These are phyloP conservation scores for Colletotrichum tabaci DNA, from an alignment of 2,329 filamentous ascomycete species.

Conservation along the genomic window DNA sequence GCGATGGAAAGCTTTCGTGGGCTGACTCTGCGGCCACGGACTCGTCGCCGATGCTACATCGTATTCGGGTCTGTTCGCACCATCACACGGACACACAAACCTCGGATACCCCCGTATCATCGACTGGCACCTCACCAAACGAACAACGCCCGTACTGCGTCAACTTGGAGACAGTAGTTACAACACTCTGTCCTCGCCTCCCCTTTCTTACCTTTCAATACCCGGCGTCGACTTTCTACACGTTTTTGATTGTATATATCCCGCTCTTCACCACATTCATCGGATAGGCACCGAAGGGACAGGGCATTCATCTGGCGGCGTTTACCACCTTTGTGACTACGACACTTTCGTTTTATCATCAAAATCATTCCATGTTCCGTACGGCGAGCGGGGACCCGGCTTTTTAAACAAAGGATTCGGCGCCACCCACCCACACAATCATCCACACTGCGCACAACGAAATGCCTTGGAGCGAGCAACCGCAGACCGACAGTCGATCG, in stretches of 20 bases:
- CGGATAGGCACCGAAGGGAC: constrained; percentile 35
- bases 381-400: background rate
- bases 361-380: background rate
- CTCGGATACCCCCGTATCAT: constrained; percentile 16
- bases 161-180: constrained; percentile 31
- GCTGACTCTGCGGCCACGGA: too few species aligned
- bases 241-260: constrained; percentile 41
- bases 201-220: constrained; percentile 31
- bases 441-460: background rate
- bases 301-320: constrained; percentile 41
- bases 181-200: background rate
- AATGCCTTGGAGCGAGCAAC: constrained; percentile 18
- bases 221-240: constrained; percentile 34
- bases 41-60: background rate
- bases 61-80: constrained; percentile 3
- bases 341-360: constrained; percentile 15
- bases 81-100: background rate
- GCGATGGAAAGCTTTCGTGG: background rate
- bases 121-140: background rate
- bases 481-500: constrained; percentile 22
- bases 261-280: constrained; percentile 30
- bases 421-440: background rate
- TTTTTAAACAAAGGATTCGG: constrained; percentile 11
- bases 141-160: constrained; percentile 7
- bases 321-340: constrained; percentile 20